Percentiles rank a stretch among this genome's conserved stretches.
Evolutionary conservation across 2,329 filamentous ascomycete species (phyloP).

Genomic region (Sporothrix pseudoabietina): DNA sequence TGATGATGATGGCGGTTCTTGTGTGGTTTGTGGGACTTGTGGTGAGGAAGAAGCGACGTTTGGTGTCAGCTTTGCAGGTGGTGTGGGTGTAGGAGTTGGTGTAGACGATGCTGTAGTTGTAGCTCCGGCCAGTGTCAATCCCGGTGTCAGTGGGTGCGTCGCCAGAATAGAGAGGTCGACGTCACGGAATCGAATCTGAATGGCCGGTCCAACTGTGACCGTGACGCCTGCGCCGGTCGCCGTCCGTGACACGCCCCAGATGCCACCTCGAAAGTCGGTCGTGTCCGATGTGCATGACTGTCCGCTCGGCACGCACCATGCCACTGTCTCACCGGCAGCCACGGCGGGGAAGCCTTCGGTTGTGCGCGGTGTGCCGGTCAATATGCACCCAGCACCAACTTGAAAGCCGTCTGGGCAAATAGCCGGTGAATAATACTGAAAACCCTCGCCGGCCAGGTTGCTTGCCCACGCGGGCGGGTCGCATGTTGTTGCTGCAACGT

Average conservation of each 20-base stretch:
- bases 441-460: slow-evolving; percentile 44
- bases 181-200: slow-evolving; percentile 46
- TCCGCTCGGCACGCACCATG: slow-evolving; percentile 40
- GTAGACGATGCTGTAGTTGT: neutral
- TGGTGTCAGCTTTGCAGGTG: neutral
- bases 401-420: slow-evolving; percentile 46
- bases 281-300: slow-evolving; percentile 47
- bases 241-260: slow-evolving; percentile 43
- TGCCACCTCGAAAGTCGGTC: slow-evolving; percentile 45
- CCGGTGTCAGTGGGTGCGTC: slow-evolving; percentile 45
- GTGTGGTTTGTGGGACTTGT: neutral
- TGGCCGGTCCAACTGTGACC: slow-evolving; percentile 43
- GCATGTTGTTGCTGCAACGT: slow-evolving; percentile 37
- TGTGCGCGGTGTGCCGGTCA: slow-evolving; percentile 29
- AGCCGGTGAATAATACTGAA: slow-evolving; percentile 47
- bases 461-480: slow-evolving; percentile 43
- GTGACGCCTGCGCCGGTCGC: slow-evolving; percentile 32
- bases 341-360: slow-evolving; percentile 33
- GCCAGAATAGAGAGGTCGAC: slow-evolving; percentile 42
- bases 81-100: neutral
- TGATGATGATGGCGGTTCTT: neutral
- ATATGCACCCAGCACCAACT: slow-evolving; percentile 41
- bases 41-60: neutral
- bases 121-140: slow-evolving; percentile 35
- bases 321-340: slow-evolving; percentile 34